phyloP scores from a whole-genome alignment of 768 basidiomycete genomes.

The Termitomyces sp. region DNA sequence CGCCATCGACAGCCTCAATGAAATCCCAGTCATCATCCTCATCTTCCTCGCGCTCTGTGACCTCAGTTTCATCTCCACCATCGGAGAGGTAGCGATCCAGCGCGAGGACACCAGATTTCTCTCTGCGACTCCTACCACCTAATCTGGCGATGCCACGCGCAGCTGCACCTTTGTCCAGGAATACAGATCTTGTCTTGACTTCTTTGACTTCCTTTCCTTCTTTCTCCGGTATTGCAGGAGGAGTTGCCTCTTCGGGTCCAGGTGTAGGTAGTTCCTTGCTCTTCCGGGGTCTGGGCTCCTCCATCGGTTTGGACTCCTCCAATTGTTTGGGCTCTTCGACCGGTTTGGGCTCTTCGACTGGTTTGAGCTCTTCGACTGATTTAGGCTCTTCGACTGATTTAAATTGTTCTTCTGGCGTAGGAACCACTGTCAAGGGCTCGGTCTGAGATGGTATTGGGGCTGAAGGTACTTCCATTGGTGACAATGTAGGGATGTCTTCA shows the following conservation, averaged over 20 bases:
- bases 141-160: conserved; percentile 19
- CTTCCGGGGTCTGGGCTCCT: conserved; percentile 14
- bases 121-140: conserved; percentile 44
- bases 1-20: conserved; percentile 74
- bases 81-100: conserved; percentile 69
- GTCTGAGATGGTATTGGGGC: conserved; percentile 1
- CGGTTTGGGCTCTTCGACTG: too few species aligned
- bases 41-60: conserved; percentile 46
- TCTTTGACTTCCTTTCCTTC: conserved; percentile 17
- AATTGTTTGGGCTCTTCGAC: neutral
- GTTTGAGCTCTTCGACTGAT: too few species aligned
- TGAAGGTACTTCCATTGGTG: conserved; percentile 13
- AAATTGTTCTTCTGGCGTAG: neutral
- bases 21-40: conserved; percentile 93
- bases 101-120: conserved; percentile 80
- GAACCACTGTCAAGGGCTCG: conserved; percentile 4
- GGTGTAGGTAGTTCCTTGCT: conserved; percentile 24
- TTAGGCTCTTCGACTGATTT: conserved; percentile 17
- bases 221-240: conserved; percentile 25
- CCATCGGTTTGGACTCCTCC: conserved; percentile 16
- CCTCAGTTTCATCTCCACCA: conserved; percentile 41
- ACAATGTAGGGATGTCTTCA: conserved; percentile 17
- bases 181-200: conserved; percentile 16
- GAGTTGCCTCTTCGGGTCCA: conserved; percentile 18
- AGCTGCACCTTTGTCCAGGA: conserved; percentile 17